Evolutionary conservation across 1,284 basidiomycete species (phyloP).

Genomic region (Malassezia pachydermatis): DNA sequence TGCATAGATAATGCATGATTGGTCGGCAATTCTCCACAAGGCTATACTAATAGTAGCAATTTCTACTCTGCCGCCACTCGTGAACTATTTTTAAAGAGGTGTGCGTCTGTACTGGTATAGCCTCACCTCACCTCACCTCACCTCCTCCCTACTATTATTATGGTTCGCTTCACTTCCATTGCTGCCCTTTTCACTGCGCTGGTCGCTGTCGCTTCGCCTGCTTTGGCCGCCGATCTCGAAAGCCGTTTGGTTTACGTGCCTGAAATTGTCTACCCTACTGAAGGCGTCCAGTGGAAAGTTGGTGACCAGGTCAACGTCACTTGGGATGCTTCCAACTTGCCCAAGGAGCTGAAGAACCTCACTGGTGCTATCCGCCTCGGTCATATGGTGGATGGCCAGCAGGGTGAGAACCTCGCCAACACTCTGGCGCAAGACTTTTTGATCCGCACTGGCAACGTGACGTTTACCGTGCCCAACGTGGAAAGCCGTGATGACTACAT

Average conservation of each 20-base stretch:
- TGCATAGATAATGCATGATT: too few relatives aligned
- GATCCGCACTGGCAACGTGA: conserved; percentile 15
- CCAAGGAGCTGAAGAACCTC: conserved; percentile 3
- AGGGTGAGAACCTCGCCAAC: conserved; percentile 18
- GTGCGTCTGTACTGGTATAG: too few relatives aligned
- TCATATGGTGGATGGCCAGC: conserved; percentile 10
- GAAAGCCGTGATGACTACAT: conserved; percentile 23
- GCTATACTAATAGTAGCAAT: too few relatives aligned
- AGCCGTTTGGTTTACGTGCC: conserved; percentile 25
- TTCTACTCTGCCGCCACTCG: too few relatives aligned
- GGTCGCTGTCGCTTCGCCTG: neutral
- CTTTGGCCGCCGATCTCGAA: neutral
- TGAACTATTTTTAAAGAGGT: too few relatives aligned
- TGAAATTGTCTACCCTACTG: conserved; percentile 19
- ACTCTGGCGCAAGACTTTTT: conserved; percentile 22
- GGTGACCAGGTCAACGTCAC: conserved; percentile 17
- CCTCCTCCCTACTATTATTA: neutral
- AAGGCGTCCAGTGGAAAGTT: conserved; percentile 17
- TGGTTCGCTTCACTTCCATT: conserved; percentile 7
- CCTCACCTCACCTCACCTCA: too few relatives aligned
- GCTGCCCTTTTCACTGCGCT: conserved; percentile 6
- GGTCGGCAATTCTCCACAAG: too few relatives aligned
- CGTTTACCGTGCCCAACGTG: conserved; percentile 20
- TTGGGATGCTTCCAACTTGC: conserved; percentile 19
- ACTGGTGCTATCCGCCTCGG: conserved; percentile 21